Percentiles rank a stretch among this genome's conserved stretches.
Evolutionary conservation across 192 early-diverging fungal genomes (phyloP).

Genomic region (Geosiphon pyriformis): DNA sequence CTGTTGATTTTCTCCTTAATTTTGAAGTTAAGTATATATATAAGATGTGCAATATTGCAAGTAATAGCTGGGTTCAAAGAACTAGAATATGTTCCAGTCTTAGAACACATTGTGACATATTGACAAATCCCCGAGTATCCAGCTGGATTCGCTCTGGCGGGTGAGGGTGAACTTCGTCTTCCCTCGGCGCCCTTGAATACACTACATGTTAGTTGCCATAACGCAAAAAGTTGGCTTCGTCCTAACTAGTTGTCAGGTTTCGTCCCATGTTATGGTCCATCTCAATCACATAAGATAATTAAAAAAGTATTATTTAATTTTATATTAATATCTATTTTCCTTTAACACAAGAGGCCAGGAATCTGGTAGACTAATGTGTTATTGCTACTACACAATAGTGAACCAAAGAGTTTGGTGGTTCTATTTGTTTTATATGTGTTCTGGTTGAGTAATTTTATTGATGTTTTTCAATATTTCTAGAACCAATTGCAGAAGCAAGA

Average conservation of each 20-base stretch:
- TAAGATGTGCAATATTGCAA: constrained; percentile 13
- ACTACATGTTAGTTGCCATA: constrained; percentile 24
- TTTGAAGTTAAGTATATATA: constrained; percentile 11
- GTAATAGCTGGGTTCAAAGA: constrained; percentile 21
- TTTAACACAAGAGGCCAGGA: constrained; percentile 20
- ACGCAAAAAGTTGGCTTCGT: constrained; percentile 24
- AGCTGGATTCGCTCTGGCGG: constrained; percentile 24
- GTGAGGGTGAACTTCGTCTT: constrained; percentile 18
- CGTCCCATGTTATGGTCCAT: constrained; percentile 23
- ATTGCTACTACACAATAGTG: background rate
- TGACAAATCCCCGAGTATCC: constrained; percentile 23
- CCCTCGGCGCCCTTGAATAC: constrained; percentile 26
- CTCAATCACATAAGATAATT: constrained; percentile 14
- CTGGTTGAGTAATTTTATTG: background rate
- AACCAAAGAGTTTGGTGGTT: too few species aligned
- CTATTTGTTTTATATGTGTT: background rate
- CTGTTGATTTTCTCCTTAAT: background rate
- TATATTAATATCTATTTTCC: constrained; percentile 14
- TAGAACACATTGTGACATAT: constrained; percentile 16
- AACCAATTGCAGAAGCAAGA: background rate
- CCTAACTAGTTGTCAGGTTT: constrained; percentile 19
- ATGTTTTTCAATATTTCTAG: background rate
- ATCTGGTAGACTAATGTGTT: background rate
- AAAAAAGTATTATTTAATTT: background rate
- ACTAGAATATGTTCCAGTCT: constrained; percentile 20